Percentiles rank a stretch among this genome's conserved stretches.
Evolutionary conservation across 495 filamentous ascomycete genomes (phyloP).

Genomic region (Hamigera avellanea): DNA sequence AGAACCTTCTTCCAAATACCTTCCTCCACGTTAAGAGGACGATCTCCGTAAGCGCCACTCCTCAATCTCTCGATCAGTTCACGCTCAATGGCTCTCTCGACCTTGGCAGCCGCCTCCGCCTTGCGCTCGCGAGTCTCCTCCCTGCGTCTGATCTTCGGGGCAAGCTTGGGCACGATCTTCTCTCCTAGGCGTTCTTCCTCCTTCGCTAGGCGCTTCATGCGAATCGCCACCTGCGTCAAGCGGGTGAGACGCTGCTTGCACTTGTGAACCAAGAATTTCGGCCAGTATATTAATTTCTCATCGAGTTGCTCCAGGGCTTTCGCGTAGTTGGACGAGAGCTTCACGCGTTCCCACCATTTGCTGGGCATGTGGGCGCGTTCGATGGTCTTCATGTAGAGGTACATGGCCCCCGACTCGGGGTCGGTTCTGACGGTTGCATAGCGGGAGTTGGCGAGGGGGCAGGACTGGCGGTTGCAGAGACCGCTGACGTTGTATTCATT

Average conservation of each 20-base stretch:
- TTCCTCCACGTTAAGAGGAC: slow-evolving; percentile 88
- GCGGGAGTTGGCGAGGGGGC: slow-evolving; percentile 87
- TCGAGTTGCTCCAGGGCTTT: slow-evolving; percentile 84
- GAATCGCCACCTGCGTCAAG: slow-evolving; percentile 83
- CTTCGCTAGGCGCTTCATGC: slow-evolving; percentile 69
- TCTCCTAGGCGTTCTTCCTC: slow-evolving; percentile 91
- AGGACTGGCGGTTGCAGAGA: slow-evolving; percentile 88
- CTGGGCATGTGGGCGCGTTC: slow-evolving; percentile 83
- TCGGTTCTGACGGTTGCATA: slow-evolving; percentile 89
- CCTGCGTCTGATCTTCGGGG: slow-evolving; percentile 80
- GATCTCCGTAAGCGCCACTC: slow-evolving; percentile 89
- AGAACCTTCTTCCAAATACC: slow-evolving; percentile 96
- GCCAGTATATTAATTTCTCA: slow-evolving; percentile 84
- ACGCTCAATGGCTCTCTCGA: slow-evolving; percentile 91
- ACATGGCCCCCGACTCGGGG: slow-evolving; percentile 70
- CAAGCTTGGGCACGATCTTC: slow-evolving; percentile 76
- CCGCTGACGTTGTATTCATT: slow-evolving; percentile 95
- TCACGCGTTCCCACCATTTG: slow-evolving; percentile 92
- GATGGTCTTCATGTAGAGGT: slow-evolving; percentile 95
- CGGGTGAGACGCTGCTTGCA: slow-evolving; percentile 96
- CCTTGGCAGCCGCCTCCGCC: slow-evolving; percentile 85
- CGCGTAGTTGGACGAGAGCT: slow-evolving; percentile 80
- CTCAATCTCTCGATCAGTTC: slow-evolving; percentile 86
- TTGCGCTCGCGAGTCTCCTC: slow-evolving; percentile 90
- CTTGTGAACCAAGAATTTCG: slow-evolving; percentile 89